These are phyloP conservation scores for Xerophyta viscosa DNA, from an alignment of 106 monocot genomes.

Conservation along the genomic window DNA sequence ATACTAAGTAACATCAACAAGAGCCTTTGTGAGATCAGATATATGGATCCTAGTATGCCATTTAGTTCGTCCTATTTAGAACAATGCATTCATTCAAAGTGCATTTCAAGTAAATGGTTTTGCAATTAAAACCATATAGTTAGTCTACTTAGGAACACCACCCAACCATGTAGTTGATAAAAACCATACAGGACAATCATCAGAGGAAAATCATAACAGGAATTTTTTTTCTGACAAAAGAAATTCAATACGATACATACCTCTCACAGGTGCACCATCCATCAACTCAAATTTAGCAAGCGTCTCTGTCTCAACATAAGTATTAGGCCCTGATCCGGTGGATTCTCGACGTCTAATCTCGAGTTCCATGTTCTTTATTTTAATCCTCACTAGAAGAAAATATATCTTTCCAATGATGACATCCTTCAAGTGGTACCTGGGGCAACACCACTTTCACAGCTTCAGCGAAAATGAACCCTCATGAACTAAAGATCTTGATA, in stretches of 20 bases:
- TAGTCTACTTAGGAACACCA: too few species aligned
- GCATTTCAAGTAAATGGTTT: too few species aligned
- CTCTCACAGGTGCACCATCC: slow-evolving; percentile 96
- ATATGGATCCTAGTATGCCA: too few species aligned
- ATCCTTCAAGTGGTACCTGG: slow-evolving; percentile 75
- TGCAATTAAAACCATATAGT: too few species aligned
- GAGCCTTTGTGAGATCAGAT: too few species aligned
- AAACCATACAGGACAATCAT: too few species aligned
- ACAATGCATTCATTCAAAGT: too few species aligned
- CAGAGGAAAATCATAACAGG: too few species aligned
- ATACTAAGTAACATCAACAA: too few species aligned
- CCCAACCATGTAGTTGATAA: too few species aligned
- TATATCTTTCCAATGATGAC: slow-evolving; percentile 86
- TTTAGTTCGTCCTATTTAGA: too few species aligned
- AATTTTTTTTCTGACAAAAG: too few species aligned
- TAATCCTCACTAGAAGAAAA: slow-evolving; percentile 92
- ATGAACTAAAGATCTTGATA: neutral
- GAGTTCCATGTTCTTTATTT: slow-evolving; percentile 88
- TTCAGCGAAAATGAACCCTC: neutral
- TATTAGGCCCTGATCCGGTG: slow-evolving; percentile 76
- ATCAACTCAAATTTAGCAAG: slow-evolving; percentile 91
- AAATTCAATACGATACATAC: slow-evolving; percentile 17
- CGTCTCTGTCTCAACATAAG: slow-evolving; percentile 93
- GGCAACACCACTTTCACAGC: slow-evolving; percentile 2
- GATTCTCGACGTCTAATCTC: slow-evolving; percentile 78